Percentiles rank a stretch among this genome's conserved stretches.
phyloP scores from a whole-genome alignment of 2,329 filamentous ascomycete species.

The Hypoxylon sp. region DNA sequence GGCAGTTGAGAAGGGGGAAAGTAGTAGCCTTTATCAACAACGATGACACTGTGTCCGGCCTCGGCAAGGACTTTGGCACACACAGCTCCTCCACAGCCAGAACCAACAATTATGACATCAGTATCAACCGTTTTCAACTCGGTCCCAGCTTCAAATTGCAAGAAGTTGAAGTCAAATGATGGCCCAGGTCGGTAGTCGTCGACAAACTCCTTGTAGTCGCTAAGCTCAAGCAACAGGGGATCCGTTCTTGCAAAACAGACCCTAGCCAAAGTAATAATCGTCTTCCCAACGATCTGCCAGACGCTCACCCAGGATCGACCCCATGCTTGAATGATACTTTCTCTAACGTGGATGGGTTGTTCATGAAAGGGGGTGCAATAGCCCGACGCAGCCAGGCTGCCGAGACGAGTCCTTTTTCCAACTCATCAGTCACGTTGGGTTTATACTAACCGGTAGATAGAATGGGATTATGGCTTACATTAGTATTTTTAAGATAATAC shows the following conservation, averaged over 20 bases:
- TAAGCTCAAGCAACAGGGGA: slow-evolving; percentile 67
- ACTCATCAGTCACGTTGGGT: slow-evolving; percentile 31
- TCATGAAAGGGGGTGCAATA: slow-evolving; percentile 72
- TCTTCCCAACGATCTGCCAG: slow-evolving; percentile 69
- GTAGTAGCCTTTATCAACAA: slow-evolving; percentile 87
- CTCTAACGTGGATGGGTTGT: slow-evolving; percentile 72
- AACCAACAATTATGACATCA: slow-evolving; percentile 89
- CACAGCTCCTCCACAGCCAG: slow-evolving; percentile 87
- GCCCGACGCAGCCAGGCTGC: slow-evolving; percentile 77
- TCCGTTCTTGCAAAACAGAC: slow-evolving; percentile 70
- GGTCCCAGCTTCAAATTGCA: slow-evolving; percentile 66
- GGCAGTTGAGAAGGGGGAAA: slow-evolving; percentile 80
- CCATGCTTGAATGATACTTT: slow-evolving; percentile 76
- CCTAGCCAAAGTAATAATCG: slow-evolving; percentile 68
- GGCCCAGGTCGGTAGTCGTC: slow-evolving; percentile 64
- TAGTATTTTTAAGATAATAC: slow-evolving; percentile 58
- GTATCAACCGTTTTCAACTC: slow-evolving; percentile 75
- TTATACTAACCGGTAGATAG: not conserved
- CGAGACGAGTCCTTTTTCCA: slow-evolving; percentile 71
- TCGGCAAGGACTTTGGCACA: slow-evolving; percentile 85
- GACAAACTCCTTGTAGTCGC: slow-evolving; percentile 71
- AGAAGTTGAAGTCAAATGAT: slow-evolving; percentile 71
- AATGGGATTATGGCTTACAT: slow-evolving; percentile 57
- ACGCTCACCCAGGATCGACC: slow-evolving; percentile 67
- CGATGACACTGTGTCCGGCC: slow-evolving; percentile 74